These are phyloP conservation scores for Irpex sp. DNA, from an alignment of 1,284 basidiomycete species.

Conservation along the genomic window DNA sequence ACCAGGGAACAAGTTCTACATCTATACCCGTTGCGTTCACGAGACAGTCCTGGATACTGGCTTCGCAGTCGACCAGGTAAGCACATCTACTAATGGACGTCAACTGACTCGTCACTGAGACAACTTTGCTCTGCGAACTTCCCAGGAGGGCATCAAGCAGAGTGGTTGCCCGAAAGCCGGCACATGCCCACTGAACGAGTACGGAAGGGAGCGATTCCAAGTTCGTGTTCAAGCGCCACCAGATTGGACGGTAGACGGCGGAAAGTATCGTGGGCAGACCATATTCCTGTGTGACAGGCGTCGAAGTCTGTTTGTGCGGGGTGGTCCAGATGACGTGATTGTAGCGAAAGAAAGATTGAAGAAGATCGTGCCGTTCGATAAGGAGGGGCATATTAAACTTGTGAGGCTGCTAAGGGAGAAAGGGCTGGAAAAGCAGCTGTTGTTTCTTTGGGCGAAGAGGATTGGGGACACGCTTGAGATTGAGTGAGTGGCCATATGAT, in stretches of 20 bases:
- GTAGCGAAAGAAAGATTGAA: background rate
- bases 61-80: background rate
- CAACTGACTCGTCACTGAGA: too few relatives aligned
- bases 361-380: background rate
- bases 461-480: background rate
- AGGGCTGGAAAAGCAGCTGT: background rate
- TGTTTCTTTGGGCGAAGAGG: background rate
- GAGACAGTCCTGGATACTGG: background rate
- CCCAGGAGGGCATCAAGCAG: too few relatives aligned
- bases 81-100: background rate
- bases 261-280: background rate
- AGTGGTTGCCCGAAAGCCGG: background rate
- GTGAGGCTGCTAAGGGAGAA: background rate
- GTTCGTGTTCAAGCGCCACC: background rate
- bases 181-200: background rate
- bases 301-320: background rate
- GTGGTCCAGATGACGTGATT: background rate
- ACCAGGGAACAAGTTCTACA: background rate
- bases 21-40: background rate
- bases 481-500: background rate
- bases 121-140: too few relatives aligned
- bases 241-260: background rate
- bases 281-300: background rate
- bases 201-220: background rate
- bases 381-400: background rate